phyloP scores from a whole-genome alignment of 805 yeast species.

The Candida lessepsii region DNA sequence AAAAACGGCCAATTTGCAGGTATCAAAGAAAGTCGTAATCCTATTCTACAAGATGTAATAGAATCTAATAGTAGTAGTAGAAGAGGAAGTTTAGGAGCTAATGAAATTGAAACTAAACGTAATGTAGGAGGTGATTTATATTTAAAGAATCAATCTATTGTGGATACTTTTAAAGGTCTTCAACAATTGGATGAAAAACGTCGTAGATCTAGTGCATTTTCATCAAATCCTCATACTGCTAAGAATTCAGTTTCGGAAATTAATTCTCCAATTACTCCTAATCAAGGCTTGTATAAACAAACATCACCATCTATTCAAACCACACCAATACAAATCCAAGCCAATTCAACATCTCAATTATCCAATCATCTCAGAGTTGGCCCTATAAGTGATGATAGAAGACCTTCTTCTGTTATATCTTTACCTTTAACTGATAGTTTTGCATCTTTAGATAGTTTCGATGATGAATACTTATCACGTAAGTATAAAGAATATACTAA shows the following conservation, averaged over 20 bases:
- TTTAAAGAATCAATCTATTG: constrained; percentile 39
- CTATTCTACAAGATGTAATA: constrained; percentile 33
- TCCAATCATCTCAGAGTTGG: constrained; percentile 28
- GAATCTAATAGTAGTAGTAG: constrained; percentile 31
- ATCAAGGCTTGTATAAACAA: constrained; percentile 1
- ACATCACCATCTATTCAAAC: background rate
- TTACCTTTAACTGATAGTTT: constrained; percentile 71
- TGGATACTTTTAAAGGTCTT: constrained; percentile 43
- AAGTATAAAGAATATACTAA: constrained; percentile 36
- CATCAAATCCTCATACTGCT: constrained; percentile 16
- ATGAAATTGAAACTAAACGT: constrained; percentile 44
- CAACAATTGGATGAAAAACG: constrained; percentile 42
- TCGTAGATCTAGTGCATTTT: constrained; percentile 30
- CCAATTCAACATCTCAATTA: background rate
- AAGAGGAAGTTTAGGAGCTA: constrained; percentile 35
- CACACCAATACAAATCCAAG: constrained; percentile 1
- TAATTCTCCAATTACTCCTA: background rate
- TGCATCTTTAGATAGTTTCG: constrained; percentile 73
- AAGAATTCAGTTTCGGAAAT: constrained; percentile 18
- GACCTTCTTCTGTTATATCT: constrained; percentile 67
- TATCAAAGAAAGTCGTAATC: constrained; percentile 27
- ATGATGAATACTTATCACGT: constrained; percentile 51
- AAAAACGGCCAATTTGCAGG: constrained; percentile 20
- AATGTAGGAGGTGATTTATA: constrained; percentile 47
- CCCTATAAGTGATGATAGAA: constrained; percentile 28